These are phyloP conservation scores for Solidago caesia DNA, from an alignment of 129 eudicot genomes.

Conservation along the genomic window DNA sequence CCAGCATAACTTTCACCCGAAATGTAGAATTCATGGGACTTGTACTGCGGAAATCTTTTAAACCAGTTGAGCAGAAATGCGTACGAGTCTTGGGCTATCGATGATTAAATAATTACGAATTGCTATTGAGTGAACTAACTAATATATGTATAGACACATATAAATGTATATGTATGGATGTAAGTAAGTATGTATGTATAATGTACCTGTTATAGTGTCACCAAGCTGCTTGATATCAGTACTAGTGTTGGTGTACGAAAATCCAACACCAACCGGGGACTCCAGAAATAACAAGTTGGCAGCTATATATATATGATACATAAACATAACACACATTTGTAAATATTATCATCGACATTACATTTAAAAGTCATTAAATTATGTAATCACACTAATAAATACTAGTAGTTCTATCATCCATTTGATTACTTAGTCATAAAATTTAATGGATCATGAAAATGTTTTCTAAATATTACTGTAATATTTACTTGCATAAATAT, in stretches of 20 bases:
- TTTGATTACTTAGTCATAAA: too few species aligned
- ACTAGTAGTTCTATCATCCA: too few species aligned
- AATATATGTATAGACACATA: too few species aligned
- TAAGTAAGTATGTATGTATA: not conserved
- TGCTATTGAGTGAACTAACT: not conserved
- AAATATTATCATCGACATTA: too few species aligned
- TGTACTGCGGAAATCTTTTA: slow-evolving; percentile 76
- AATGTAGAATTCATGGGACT: slow-evolving; percentile 76
- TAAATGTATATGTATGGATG: not conserved
- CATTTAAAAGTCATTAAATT: too few species aligned
- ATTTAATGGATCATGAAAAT: too few species aligned
- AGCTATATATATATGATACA: slow-evolving; percentile 31
- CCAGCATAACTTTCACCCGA: slow-evolving; percentile 98
- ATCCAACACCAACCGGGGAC: slow-evolving; percentile 94
- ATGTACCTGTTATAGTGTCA: slow-evolving; percentile 64
- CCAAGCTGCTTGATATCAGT: slow-evolving; percentile 65
- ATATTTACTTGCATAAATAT: too few species aligned
- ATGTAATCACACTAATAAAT: too few species aligned
- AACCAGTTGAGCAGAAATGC: slow-evolving; percentile 67
- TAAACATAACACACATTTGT: not conserved
- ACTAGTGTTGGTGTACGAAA: slow-evolving; percentile 77
- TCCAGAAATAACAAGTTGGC: slow-evolving; percentile 79
- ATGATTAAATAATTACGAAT: not conserved
- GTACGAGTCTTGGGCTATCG: slow-evolving; percentile 68
- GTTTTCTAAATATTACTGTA: too few species aligned